These are phyloP conservation scores for Chaetothyriales sp. DNA, from an alignment of 2,329 filamentous ascomycete genomes.

Conservation along the genomic window DNA sequence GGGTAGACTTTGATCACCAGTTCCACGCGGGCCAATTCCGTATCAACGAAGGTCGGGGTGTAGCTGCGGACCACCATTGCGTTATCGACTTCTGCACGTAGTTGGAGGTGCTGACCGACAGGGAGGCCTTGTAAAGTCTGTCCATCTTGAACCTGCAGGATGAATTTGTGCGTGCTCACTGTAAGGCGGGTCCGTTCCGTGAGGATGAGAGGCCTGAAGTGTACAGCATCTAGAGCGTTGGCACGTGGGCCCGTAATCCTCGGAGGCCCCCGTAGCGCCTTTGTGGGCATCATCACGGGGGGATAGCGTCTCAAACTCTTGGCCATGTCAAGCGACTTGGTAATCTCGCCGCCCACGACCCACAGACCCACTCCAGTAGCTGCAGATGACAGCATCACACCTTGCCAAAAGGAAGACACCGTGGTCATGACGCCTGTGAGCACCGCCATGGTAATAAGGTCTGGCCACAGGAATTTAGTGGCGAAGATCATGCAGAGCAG, in stretches of 20 bases:
- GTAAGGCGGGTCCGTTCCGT: constrained; percentile 2
- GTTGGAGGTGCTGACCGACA: constrained; percentile 44
- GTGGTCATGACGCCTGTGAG: neutral
- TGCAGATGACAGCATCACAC: neutral
- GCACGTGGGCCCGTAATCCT: neutral
- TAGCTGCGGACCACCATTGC: constrained; percentile 39
- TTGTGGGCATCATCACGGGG: neutral
- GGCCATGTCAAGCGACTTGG: neutral
- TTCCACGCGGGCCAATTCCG: constrained; percentile 23
- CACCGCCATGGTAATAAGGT: neutral
- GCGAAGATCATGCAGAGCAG: neutral
- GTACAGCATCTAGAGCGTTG: neutral
- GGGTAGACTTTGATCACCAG: constrained; percentile 26
- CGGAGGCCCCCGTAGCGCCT: neutral
- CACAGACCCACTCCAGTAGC: neutral
- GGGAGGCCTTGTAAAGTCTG: constrained; percentile 40
- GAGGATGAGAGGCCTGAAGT: neutral
- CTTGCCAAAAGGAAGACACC: neutral
- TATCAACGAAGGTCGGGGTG: constrained; percentile 32
- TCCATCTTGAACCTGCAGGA: constrained; percentile 35
- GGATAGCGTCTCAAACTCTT: neutral
- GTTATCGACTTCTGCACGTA: constrained; percentile 36
- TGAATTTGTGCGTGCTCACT: constrained; percentile 7
- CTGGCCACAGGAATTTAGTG: neutral
- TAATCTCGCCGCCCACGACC: neutral